Conservation (phyloP, 23 red algal species). For the Gracilaria gracilis region DNA sequence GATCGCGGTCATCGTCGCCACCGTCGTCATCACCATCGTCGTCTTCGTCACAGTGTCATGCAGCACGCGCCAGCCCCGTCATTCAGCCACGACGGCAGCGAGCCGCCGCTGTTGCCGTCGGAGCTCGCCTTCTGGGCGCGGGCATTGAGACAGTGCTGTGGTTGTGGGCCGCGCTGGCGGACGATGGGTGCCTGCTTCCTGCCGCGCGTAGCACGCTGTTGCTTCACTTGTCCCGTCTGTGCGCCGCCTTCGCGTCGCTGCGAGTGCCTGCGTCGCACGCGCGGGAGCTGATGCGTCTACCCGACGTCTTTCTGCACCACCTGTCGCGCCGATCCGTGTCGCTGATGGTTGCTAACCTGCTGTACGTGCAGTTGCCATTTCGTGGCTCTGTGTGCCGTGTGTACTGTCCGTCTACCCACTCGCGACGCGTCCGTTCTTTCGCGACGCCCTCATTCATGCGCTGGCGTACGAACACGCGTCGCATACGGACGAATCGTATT, state of each 20-base stretch:
- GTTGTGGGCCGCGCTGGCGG: no score
- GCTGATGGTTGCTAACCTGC: neutral
- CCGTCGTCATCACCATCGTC: no score
- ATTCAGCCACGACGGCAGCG: no score
- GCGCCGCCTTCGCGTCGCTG: no score
- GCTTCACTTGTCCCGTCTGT: neutral
- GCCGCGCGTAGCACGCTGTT: neutral
- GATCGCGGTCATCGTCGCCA: no score
- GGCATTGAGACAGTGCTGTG: no score
- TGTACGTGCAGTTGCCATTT: slow-evolving; percentile 26
- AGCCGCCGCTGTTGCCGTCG: neutral
- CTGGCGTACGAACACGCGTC: neutral
- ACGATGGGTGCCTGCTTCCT: no score
- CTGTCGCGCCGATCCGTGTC: neutral
- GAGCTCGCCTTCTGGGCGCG: no score
- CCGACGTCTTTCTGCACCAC: neutral
- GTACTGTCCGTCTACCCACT: slow-evolving; percentile 1
- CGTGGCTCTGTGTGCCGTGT: neutral
- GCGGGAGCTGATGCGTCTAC: no score
- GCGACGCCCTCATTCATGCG: neutral
- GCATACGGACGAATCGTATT: neutral
- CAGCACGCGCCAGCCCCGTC: neutral
- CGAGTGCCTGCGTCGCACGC: no score
- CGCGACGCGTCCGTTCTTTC: neutral
- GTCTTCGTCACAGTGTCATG: no score